Base-by-base conservation (phyloP, 495 filamentous ascomycete genomes). In the Hyphodiscus hymeniophilus region DNA sequence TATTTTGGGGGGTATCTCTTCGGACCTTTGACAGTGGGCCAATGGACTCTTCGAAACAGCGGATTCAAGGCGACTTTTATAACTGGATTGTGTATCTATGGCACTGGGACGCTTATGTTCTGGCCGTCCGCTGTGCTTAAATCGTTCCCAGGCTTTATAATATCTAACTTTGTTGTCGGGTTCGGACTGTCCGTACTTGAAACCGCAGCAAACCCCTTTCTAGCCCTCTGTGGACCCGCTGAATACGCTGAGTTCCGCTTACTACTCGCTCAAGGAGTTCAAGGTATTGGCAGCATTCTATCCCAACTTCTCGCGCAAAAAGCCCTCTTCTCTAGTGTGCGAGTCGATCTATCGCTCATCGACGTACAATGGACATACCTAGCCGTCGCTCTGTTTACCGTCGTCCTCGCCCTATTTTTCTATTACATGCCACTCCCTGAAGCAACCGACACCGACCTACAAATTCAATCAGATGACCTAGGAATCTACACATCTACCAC, bases 331-430 rank as follows among this genome's bases (percentile, higher is more conserved):
- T 69, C 62, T 16, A 61, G 57, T 12, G 41, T 56, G 24, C 35
- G 46, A 33, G 57, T 63, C 3, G 32, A 42, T 2, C 34, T 34
- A 7, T 33, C 40, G 10, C 64, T 78, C 1, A 71, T 84, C 39
- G 73, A 82, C 40, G 84, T 89, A 17, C 85, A 89, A 60, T 88
- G 85, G 84, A 76, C 81, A 0, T 89, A 88, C 57, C 72, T 88
- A 0, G 82, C 74, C 40, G 79, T 87, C 42, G 82, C 82, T 3
- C 76, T 84, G 32, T 81, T 88, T 50, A 82, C 82, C 45, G 84
- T 82, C 39, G 64, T 74, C 20, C 74, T 85, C 16, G 77, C 75
- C 1, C 62, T 78, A 15, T 73, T 74, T 57, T 76, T 78, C 51
- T 78, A 75, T 58, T 78, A 78, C 58, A 73, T 74, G 64, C 74